Evolutionary conservation across 148 eudicot genomes (phyloP), one percentile per base, ranked within the genome.

Genomic region (Dianthus caryophyllus): DNA sequence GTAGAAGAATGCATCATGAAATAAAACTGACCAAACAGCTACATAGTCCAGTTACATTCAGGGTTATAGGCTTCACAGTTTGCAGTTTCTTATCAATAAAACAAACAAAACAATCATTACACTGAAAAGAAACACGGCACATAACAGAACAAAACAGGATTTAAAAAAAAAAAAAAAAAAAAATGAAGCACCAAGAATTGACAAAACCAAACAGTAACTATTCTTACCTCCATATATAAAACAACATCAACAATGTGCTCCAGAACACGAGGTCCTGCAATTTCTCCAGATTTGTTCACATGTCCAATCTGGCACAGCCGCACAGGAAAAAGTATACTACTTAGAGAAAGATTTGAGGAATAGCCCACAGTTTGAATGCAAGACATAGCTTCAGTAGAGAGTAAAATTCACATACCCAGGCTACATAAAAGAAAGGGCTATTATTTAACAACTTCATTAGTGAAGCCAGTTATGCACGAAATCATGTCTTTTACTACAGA

Each of bases 241-340:
- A 94, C 99, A 16, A 77, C 89, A 77, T 94, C 99, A 65, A 94
- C 99, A 58, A 90, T 88, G 83, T 94, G 99, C 89, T 94, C 99
- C 78, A 94, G 76, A 29, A 88, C 83, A 53, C 90, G 99, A 73
- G 99, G 99, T 53, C 99, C 99, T 46, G 99, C 99, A 73, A 94
- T 84, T 3, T 94, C 99, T 79, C 99, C 99, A 73, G 81, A 50
- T 75, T 94, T 94, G 65, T 70, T 94, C 73, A 94, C 97, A 83
- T 94, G 99, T 13, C 99, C 99, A 79, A 81, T 81, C 98, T 94
- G 85, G 64, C 54, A 77, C 65, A 49, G 60, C n/a, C n/a, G n/a
- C n/a, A n/a, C n/a, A n/a, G n/a, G n/a, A n/a, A n/a, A n/a, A 77
- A 61, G 69, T 55, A 52, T 58, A 71, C 47, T 66, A 65, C 43